Conservation (phyloP, 1,284 basidiomycete species). For the Hymenochaete sp. region DNA sequence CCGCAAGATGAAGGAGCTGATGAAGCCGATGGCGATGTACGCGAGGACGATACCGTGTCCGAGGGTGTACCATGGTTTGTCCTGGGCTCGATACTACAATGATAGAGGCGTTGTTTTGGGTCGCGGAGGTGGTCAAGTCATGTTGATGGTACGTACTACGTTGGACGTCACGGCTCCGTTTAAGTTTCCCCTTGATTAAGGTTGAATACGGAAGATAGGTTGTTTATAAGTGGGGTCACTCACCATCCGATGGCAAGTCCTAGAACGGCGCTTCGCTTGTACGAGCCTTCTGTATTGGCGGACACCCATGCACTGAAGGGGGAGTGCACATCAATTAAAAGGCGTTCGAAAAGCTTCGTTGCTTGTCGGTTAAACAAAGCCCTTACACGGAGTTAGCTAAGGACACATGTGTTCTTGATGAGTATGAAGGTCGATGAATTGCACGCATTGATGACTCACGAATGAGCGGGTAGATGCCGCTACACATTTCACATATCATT, state of each 20-base stretch:
- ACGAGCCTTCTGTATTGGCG: conserved; percentile 40
- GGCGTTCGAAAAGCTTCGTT: not conserved
- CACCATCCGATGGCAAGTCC: conserved; percentile 31
- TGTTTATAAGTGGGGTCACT: conserved; percentile 8
- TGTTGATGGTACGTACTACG: conserved; percentile 42
- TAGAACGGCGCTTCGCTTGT: conserved; percentile 35
- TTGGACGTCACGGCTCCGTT: conserved; percentile 68
- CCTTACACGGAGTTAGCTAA: conserved; percentile 42
- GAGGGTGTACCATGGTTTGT: conserved; percentile 63
- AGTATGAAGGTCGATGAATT: conserved; percentile 4
- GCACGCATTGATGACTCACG: conserved; percentile 27
- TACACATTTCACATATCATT: too few relatives aligned
- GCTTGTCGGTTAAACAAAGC: not conserved
- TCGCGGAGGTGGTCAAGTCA: not conserved
- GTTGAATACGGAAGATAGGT: not conserved
- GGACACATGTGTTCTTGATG: not conserved
- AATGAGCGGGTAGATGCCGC: conserved; percentile 40
- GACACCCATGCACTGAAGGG: conserved; percentile 39
- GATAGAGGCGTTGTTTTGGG: conserved; percentile 1
- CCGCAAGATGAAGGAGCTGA: conserved; percentile 41
- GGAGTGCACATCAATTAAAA: conserved; percentile 3
- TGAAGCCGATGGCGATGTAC: conserved; percentile 59
- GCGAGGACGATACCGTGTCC: conserved; percentile 61
- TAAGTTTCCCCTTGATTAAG: conserved; percentile 44
- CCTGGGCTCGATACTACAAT: conserved; percentile 50